Conservation (phyloP, 2,329 filamentous ascomycete species). For the Coniochaeta prunicola region DNA sequence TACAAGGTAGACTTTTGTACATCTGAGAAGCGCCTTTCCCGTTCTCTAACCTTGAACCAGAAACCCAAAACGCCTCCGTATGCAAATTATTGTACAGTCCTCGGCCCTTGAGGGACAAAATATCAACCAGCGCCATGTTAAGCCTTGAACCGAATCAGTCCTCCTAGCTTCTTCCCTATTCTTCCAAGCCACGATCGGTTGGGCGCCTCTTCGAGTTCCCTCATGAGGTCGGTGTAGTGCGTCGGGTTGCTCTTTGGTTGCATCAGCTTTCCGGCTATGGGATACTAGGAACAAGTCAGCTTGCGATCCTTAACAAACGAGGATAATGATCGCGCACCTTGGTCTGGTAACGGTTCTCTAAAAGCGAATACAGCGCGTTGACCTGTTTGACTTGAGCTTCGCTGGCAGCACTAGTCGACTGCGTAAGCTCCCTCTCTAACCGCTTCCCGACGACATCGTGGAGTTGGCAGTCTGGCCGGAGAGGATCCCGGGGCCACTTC, state of each 20-base stretch:
- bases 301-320: too few relatives aligned
- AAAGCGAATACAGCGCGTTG: conserved; percentile 51
- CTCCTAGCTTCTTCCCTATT: conserved; percentile 46
- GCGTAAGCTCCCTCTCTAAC: conserved; percentile 27
- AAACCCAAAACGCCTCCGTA: conserved; percentile 6
- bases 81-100: conserved; percentile 7
- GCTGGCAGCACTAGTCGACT: conserved; percentile 21
- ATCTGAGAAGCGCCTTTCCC: conserved; percentile 2
- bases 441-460: conserved; percentile 45
- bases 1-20: conserved; percentile 3
- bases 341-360: conserved; percentile 52
- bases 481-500: conserved; percentile 56
- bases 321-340: conserved; percentile 32
- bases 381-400: conserved; percentile 46
- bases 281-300: conserved; percentile 27
- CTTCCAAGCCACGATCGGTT: conserved; percentile 45
- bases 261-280: conserved; percentile 41
- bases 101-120: neutral
- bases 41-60: conserved; percentile 7
- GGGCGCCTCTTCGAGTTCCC: conserved; percentile 57
- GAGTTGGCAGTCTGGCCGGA: conserved; percentile 57
- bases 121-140: neutral
- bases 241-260: conserved; percentile 55
- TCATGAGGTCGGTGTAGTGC: conserved; percentile 54
- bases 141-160: conserved; percentile 45